These are phyloP conservation scores for Lentinula raphanica DNA, from an alignment of 768 basidiomycete genomes.

Conservation along the genomic window DNA sequence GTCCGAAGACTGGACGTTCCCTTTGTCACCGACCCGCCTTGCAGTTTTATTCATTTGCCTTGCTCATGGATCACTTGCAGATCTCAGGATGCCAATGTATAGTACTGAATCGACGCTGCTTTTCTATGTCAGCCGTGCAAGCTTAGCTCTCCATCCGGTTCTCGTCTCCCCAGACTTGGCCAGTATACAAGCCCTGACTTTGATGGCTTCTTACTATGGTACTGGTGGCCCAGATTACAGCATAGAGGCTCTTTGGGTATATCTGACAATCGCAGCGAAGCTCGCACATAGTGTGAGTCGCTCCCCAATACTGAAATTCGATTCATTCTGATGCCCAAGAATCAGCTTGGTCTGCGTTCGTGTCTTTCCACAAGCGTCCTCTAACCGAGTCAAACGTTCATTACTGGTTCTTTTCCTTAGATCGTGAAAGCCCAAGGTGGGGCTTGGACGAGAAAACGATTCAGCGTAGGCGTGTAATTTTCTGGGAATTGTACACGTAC, in stretches of 20 bases:
- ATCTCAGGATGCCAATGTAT: slow-evolving; percentile 28
- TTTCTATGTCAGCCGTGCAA: slow-evolving; percentile 12
- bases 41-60: slow-evolving; percentile 27
- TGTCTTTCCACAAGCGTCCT: neutral
- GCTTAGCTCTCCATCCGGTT: slow-evolving; percentile 9
- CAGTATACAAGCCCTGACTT: slow-evolving; percentile 14
- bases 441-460: slow-evolving; percentile 32
- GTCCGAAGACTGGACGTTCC: neutral
- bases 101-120: slow-evolving; percentile 13
- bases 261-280: slow-evolving; percentile 24
- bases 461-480: slow-evolving; percentile 37
- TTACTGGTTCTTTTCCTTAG: slow-evolving; percentile 16
- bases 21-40: slow-evolving; percentile 21
- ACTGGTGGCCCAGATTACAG: slow-evolving; percentile 15
- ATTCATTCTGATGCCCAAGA: neutral
- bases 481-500: slow-evolving; percentile 40
- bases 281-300: slow-evolving; percentile 27
- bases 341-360: neutral
- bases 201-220: slow-evolving; percentile 11
- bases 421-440: slow-evolving; percentile 43
- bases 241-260: slow-evolving; percentile 27
- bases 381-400: too few species aligned
- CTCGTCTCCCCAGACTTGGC: slow-evolving; percentile 8
- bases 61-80: slow-evolving; percentile 30
- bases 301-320: neutral